phyloP scores from a whole-genome alignment of 768 basidiomycete genomes.

The Galerina sulciceps region DNA sequence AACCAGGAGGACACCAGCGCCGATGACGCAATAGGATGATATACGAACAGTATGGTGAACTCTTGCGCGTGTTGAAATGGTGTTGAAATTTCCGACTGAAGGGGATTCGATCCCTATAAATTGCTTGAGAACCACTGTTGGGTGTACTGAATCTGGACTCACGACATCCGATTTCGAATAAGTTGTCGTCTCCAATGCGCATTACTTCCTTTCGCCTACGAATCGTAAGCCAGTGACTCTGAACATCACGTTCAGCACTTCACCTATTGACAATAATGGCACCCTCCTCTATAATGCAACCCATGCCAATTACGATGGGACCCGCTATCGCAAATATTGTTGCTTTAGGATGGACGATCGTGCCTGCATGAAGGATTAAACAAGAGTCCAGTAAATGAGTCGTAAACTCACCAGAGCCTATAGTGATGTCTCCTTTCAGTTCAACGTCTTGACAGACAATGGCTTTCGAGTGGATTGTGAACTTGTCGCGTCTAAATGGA shows the following conservation, averaged over 20 bases:
- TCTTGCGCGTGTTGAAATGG: constrained; percentile 81
- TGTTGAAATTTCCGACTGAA: constrained; percentile 83
- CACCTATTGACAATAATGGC: constrained; percentile 90
- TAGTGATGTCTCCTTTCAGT: constrained; percentile 91
- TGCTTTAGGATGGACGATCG: constrained; percentile 92
- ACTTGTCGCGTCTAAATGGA: constrained; percentile 75
- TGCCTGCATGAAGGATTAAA: constrained; percentile 46
- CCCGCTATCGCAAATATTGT: constrained; percentile 92
- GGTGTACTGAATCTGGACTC: constrained; percentile 33
- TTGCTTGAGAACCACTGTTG: not conserved
- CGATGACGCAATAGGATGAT: constrained; percentile 80
- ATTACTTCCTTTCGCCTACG: constrained; percentile 77
- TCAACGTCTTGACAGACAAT: constrained; percentile 94
- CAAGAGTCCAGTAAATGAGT: not conserved
- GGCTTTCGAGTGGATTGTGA: constrained; percentile 88
- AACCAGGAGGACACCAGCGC: constrained; percentile 78
- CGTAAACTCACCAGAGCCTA: constrained; percentile 68
- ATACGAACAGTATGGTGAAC: constrained; percentile 85
- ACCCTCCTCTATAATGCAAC: constrained; percentile 91
- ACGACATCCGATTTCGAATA: constrained; percentile 96
- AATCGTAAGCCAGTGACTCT: not conserved
- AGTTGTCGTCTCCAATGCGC: constrained; percentile 92
- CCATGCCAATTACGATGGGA: constrained; percentile 86
- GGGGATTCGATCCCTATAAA: constrained; percentile 82
- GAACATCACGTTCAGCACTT: constrained; percentile 1